Evolutionary conservation across 1,284 basidiomycete genomes (phyloP).

Genomic region (Apiotrichum gamsii): DNA sequence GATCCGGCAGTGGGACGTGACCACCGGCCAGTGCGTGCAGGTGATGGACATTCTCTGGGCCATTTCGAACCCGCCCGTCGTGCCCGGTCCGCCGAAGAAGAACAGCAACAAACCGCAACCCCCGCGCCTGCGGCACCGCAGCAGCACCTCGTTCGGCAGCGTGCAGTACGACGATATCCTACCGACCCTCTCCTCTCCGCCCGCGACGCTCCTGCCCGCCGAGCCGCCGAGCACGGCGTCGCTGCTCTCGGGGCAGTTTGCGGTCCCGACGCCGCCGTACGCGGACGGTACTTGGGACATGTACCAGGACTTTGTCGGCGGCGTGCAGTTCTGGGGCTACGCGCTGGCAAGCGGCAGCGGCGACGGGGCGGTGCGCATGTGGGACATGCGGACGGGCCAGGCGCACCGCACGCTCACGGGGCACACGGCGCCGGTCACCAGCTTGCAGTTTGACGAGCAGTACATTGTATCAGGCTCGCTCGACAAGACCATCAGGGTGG

Average conservation of each 20-base stretch:
- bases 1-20: slow-evolving; percentile 94
- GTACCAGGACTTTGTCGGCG: slow-evolving; percentile 96
- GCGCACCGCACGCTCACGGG: slow-evolving; percentile 88
- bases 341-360: slow-evolving; percentile 93
- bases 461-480: slow-evolving; percentile 86
- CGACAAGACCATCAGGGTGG: slow-evolving; percentile 84
- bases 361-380: slow-evolving; percentile 96
- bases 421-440: slow-evolving; percentile 89
- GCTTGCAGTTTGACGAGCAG: slow-evolving; percentile 93
- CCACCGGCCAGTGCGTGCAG: slow-evolving; percentile 93
- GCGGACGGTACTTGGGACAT: slow-evolving; percentile 86
- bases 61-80: slow-evolving; percentile 77
- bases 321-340: slow-evolving; percentile 98
- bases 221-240: background rate
- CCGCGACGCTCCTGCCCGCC: background rate
- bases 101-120: too few relatives aligned
- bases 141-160: slow-evolving; percentile 40
- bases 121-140: slow-evolving; percentile 30
- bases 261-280: slow-evolving; percentile 76
- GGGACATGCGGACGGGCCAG: slow-evolving; percentile 99
- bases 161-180: slow-evolving; percentile 50
- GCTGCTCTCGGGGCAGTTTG: slow-evolving; percentile 56
- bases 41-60: slow-evolving; percentile 99
- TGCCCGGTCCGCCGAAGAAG: slow-evolving; percentile 42
- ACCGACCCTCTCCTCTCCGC: slow-evolving; percentile 25